Base-by-base conservation (phyloP, 2,329 filamentous ascomycete genomes). In the Pestalotiopsis sp. region DNA sequence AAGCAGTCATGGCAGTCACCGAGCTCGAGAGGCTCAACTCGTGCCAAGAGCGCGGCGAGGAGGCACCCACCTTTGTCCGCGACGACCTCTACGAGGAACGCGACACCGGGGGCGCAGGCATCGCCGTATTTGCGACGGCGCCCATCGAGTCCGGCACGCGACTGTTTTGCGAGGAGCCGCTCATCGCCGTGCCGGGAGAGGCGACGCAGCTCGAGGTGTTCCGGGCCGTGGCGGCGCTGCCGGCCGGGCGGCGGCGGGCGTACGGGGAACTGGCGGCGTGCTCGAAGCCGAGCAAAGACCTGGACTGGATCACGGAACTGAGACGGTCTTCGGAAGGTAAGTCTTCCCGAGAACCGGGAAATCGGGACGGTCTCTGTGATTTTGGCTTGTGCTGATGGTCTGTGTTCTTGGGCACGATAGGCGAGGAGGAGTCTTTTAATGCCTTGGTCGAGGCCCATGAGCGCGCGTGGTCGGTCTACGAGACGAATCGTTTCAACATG, bases 401-500 rank as follows among this genome's bases (percentile, higher is more conserved):
- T 36, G 31, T 36, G 31, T 36, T 36, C 2, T 9, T 39, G 27
- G 36, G 17, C 17, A 9, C 11, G 17, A 13, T 52, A 64, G 39
- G 39, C 9, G 45, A 66, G 49, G 25, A 23, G 4, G 49, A 56
- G n/a, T 56, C 63, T 36, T 66, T 66, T 49, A 58, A 66, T n/a
- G 23, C 63, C 23, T n/a, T 66, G 25, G 63, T 66, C 11, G 63
- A 56, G 49, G 41, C 63, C 20, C 63, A 66, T n/a, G 63, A 66
- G 12, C n/a, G 25, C 5, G 49, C 63, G n/a, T 66, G 63, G 63
- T 66, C 63, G 17, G 57, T 66, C 31, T 66, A 66, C 31, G 63
- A 66, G 63, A 66, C 63, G 17, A 66, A 66, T 39, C 41, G 63
- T 1, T 66, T 66, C 49, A 66, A n/a, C 17, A n/a, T 66, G 27